Evolutionary conservation across 108 stramenopile species (phyloP), one percentile per base, ranked within the genome.

Genomic region (Stephanodiscus minutulus): DNA sequence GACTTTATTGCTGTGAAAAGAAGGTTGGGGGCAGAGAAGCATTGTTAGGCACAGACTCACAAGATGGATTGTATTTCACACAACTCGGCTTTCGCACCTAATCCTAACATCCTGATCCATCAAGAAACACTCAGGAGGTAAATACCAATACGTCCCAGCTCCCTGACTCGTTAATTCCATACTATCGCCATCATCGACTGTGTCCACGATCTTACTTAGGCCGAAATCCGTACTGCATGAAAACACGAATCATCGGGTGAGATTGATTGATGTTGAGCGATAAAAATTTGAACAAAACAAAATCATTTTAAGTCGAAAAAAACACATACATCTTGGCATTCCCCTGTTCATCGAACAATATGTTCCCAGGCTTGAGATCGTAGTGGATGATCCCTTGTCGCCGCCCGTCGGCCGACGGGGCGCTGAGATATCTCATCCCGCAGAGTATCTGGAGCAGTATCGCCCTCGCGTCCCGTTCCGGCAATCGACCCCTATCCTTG

Each of bases 71-170:
- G 3, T 6, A 17, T 21, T 2, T 29, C 11, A 36, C 7, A 54
- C 20, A 17, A 61, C 39, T 63, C 53, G 60, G 17, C 39, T 29
- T 11, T 35, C 80, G 58, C 43, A 76, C 80, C 80, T 85, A 35
- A 87, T 96, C 27, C 93, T 77, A 15, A 91, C 88, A 54, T 78
- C 85, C 56, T 90, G 83, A 53, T 86, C 87, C 54, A 82, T 93
- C 46, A 91, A 73, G 67, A 99, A 99, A 72, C 98, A 99, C 75
- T 99, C 99, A 10, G 99, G 99, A 13, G 99, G 99, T 29, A 99
- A 81, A 75, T 99, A 99, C 98, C 98, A 99, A 79, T 99, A 99
- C 11, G 99, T 99, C 7, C 99, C 99, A 7, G 98, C 98, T 8
- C 98, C 99, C 79, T 98, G 98, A 47, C 96, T 97, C 29, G 99